Percentiles rank a stretch among this genome's conserved stretches.
phyloP scores from a whole-genome alignment of 1,284 basidiomycete species.

The Sporisorium reilianum region DNA sequence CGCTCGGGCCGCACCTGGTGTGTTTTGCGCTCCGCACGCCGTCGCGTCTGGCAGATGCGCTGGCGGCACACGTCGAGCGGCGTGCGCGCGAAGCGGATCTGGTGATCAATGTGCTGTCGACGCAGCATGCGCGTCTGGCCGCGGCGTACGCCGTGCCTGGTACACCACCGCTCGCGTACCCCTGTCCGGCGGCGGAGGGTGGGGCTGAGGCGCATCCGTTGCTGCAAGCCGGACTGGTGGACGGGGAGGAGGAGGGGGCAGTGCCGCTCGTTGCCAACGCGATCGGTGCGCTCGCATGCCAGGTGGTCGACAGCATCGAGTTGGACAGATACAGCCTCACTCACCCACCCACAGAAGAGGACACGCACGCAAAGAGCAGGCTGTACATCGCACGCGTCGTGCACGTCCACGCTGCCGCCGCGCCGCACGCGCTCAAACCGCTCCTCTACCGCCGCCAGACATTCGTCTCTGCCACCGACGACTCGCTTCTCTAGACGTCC shows the following conservation, averaged over 20 bases:
- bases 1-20: slow-evolving; percentile 34
- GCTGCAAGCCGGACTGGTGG: slow-evolving; percentile 8
- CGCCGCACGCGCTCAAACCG: background rate
- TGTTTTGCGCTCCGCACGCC: slow-evolving; percentile 44
- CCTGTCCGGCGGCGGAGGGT: background rate
- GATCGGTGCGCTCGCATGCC: slow-evolving; percentile 28
- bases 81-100: slow-evolving; percentile 6
- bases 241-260: background rate
- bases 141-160: slow-evolving; percentile 33
- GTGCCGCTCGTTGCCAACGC: slow-evolving; percentile 15
- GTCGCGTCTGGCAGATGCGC: slow-evolving; percentile 24
- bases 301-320: slow-evolving; percentile 25
- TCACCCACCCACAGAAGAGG: background rate
- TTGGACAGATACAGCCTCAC: slow-evolving; percentile 12
- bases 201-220: slow-evolving; percentile 25
- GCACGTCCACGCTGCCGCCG: slow-evolving; percentile 8
- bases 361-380: slow-evolving; percentile 3
- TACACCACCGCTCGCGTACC: slow-evolving; percentile 13
- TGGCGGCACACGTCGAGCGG: slow-evolving; percentile 5
- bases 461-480: slow-evolving; percentile 20
- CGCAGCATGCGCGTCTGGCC: slow-evolving; percentile 15
- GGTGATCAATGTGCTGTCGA: slow-evolving; percentile 19
- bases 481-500: background rate
- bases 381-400: slow-evolving; percentile 40
- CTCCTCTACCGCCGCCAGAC: slow-evolving; percentile 36